Percentiles rank a stretch among this genome's conserved stretches.
These are phyloP conservation scores for Leishmania mexicana DNA, from an alignment of 208 protist genomes.

Conservation along the genomic window DNA sequence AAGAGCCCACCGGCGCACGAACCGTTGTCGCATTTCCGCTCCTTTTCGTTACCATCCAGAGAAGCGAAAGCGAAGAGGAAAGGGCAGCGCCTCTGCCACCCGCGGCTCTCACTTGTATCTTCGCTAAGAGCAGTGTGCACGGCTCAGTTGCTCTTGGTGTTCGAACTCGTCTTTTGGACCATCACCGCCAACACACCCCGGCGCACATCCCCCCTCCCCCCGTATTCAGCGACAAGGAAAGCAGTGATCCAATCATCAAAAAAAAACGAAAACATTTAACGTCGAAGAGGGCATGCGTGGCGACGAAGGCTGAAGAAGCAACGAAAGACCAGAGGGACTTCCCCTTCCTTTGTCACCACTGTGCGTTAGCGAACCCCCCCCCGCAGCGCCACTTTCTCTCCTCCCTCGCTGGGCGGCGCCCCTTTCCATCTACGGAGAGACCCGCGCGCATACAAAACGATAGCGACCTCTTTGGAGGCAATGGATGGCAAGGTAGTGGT, in stretches of 20 bases:
- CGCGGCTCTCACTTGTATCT: neutral
- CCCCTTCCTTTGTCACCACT: neutral
- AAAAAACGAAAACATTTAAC: neutral
- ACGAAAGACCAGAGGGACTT: neutral
- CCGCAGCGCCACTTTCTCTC: neutral
- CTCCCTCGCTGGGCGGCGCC: neutral
- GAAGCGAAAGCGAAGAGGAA: neutral
- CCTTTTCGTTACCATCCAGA: neutral
- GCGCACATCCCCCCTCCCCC: neutral
- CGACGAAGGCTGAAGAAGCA: neutral
- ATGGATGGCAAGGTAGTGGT: conserved; percentile 72
- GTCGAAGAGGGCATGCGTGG: neutral
- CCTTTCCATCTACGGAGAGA: neutral
- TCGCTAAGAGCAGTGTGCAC: neutral
- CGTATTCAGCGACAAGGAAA: neutral
- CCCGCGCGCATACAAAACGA: neutral
- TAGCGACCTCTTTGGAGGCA: neutral
- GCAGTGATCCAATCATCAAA: neutral
- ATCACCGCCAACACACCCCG: neutral
- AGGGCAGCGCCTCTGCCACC: neutral
- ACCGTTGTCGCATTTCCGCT: neutral
- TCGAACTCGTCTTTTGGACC: neutral
- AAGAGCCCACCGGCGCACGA: neutral
- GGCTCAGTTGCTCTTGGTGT: neutral
- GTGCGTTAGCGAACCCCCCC: neutral